Conservation (phyloP, 2,329 filamentous ascomycete genomes). For the Tolypocladium endophyticum region DNA sequence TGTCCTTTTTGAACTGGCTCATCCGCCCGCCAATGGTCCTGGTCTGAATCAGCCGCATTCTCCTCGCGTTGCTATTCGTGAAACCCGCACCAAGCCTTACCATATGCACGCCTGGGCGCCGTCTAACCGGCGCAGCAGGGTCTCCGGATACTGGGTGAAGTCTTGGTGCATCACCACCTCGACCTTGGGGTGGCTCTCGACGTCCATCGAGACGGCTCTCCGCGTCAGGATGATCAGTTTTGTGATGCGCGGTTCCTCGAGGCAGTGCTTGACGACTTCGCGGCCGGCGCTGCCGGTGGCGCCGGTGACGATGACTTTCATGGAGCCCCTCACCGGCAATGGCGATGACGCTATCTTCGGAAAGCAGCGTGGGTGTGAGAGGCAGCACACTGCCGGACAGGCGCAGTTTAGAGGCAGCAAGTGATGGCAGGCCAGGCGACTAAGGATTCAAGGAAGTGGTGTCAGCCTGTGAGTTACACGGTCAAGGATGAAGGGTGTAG, state of each 20-base stretch:
- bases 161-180: slow-evolving; percentile 39
- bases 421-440: neutral
- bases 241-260: slow-evolving; percentile 37
- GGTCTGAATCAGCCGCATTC: neutral
- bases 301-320: slow-evolving; percentile 52
- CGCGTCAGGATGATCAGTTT: slow-evolving; percentile 40
- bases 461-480: neutral
- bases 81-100: slow-evolving; percentile 28
- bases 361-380: neutral
- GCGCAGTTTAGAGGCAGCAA: neutral
- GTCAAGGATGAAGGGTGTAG: too few species aligned
- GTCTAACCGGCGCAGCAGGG: slow-evolving; percentile 20
- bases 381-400: neutral
- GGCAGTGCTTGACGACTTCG: slow-evolving; percentile 40
- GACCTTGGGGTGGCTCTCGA: slow-evolving; percentile 35
- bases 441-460: too few species aligned
- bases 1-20: slow-evolving; percentile 36
- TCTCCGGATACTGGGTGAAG: slow-evolving; percentile 38
- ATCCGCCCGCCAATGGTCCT: slow-evolving; percentile 32
- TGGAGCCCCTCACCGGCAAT: slow-evolving; percentile 12
- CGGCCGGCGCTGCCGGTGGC: slow-evolving; percentile 47
- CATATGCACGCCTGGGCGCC: slow-evolving; percentile 55
- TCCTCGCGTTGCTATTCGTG: neutral
- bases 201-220: slow-evolving; percentile 29
- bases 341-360: neutral